Evolutionary conservation across 2,329 filamentous ascomycete species (phyloP), one percentile per base, ranked within the genome.

Genomic region (Sphaerulina populicola): DNA sequence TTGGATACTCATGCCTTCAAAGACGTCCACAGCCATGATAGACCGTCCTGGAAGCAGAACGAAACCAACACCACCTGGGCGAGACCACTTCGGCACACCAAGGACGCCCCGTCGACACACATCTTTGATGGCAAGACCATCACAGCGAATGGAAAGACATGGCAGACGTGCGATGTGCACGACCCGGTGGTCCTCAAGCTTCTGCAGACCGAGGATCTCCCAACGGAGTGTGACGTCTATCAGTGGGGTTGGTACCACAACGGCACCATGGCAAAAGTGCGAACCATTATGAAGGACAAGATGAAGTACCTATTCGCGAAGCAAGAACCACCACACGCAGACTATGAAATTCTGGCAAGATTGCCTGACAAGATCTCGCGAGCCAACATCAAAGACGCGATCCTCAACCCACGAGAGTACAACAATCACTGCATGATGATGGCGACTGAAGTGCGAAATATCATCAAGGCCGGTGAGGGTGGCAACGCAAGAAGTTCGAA

Each of bases 81-180:
- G 6, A 37, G 57, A 29, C 49, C 57, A 6, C 47, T 58, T 12
- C 53, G 56, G 11, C 56, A 59, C 36, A 49, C 39, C 9, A 51
- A 44, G 39, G 55, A 59, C 31, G 58, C 67, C 8, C 70, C 71
- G 40, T 69, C 69, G 68, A 83, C 76, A 47, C 90, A 97, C 67
- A 73, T 91, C 1, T 97, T 96, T 68, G 88, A 94, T 55, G 91
- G 91, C 42, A 75, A 81, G 53, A 78, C 77, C 2, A 80, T 91
- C 49, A 80, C 81, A 12, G 78, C 80, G 1, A 89, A 95, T 62
- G 89, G 89, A 36, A 93, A 93, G 62, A 83, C 93, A 44, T 98
- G 89, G 85, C 93, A 97, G 73, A 79, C 94, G 23, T 94, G 89
- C 71, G 93, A 98, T 67, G 84, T 97, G 49, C 85, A 81, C 0